Conservation (phyloP, 371 early-diverging fungal genomes). For the Mucor saturninus region DNA sequence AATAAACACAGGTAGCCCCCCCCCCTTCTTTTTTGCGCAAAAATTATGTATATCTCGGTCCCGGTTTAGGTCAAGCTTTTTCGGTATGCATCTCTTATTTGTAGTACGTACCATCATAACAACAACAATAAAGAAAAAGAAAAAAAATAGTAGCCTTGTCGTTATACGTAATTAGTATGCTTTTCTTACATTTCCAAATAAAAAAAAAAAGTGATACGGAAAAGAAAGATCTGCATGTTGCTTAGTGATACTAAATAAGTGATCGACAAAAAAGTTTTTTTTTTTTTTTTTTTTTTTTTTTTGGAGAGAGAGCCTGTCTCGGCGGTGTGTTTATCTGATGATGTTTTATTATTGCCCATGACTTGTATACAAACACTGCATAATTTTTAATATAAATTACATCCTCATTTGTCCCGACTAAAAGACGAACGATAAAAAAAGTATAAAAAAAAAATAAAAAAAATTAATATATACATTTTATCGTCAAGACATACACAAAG, state of each 20-base stretch:
- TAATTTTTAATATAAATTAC: slow-evolving; percentile 2
- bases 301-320: background rate
- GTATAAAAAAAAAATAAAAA: background rate
- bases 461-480: slow-evolving; percentile 5
- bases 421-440: background rate
- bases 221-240: slow-evolving; percentile 1
- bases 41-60: background rate
- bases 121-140: background rate
- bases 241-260: background rate
- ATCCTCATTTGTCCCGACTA: slow-evolving; percentile 1
- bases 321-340: background rate
- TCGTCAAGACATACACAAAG: no score
- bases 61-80: slow-evolving; percentile 3
- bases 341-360: slow-evolving; percentile 2
- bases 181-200: no score
- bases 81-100: slow-evolving; percentile 1
- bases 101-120: background rate
- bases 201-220: background rate
- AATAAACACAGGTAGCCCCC: background rate
- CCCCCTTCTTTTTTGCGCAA: background rate
- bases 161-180: no score
- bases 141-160: background rate
- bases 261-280: background rate
- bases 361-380: slow-evolving; percentile 6
- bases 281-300: background rate